Conservation (phyloP, 257 asterid genomes). For the Ligustrum vulgare region DNA sequence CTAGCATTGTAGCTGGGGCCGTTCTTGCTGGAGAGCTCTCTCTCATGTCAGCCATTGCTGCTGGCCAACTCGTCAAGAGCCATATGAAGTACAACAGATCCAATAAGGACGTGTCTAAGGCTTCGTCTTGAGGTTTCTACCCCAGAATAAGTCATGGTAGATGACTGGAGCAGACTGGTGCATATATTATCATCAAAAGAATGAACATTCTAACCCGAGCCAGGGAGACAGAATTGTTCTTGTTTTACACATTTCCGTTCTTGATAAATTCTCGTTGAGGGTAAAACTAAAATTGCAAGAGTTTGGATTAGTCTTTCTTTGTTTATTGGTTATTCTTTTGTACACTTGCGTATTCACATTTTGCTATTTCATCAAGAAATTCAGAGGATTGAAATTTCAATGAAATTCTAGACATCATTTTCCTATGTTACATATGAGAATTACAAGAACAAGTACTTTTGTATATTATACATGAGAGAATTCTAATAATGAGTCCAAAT, state of each 20-base stretch:
- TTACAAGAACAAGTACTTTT: background rate
- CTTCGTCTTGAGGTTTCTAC: background rate
- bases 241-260: background rate
- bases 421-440: background rate
- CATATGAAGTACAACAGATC: conserved; percentile 51
- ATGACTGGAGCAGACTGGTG: background rate
- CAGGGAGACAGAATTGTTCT: background rate
- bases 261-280: background rate
- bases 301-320: background rate
- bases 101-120: conserved; percentile 24
- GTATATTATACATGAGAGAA: background rate
- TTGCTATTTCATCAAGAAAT: background rate
- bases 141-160: background rate
- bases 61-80: conserved; percentile 51
- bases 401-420: background rate
- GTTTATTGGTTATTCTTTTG: conserved; percentile 18
- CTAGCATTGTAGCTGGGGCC: conserved; percentile 42
- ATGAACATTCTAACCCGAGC: background rate
- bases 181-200: background rate
- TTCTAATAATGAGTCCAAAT: background rate
- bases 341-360: background rate
- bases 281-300: background rate
- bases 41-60: conserved; percentile 47
- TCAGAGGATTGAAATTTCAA: background rate
- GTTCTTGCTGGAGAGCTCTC: conserved; percentile 49